Base-by-base conservation (phyloP, 2,329 filamentous ascomycete genomes). In the Aspergillus brunneoviolaceus region DNA sequence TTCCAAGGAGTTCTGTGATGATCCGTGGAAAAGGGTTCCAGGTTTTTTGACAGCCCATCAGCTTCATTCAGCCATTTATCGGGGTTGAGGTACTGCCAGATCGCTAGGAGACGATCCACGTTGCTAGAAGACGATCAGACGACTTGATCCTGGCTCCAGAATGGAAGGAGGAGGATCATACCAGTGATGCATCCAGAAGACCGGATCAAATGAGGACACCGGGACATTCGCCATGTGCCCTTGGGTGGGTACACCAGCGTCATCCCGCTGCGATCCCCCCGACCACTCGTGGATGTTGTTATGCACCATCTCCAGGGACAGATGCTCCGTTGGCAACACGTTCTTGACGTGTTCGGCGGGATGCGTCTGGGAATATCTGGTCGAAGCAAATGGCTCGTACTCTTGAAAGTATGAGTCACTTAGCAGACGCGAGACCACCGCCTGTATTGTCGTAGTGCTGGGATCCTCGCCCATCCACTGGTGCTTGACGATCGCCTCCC, bases 151-250 rank as follows among this genome's bases (percentile, higher is more conserved):
- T 23, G 23, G 23, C 23, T 23, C 3, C 23, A 54, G 48, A 21
- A 42, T 25, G 23, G 14, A 19, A 23, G 23, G 23, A 23, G 23
- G 3, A 23, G 23, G 4, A 23, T 23, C 57, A 21, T 58, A 60
- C 60, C 58, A 60, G 31, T 63, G 58, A 45, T 63, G 58, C 27
- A 63, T 31, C 50, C 54, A 63, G 50, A 63, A 63, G 25, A 63
- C 52, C 2, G 60, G 60, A 23, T 63, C 60, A 56, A 60, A 63
- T 19, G 58, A 42, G 19, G 58, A 58, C 2, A 63, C 58, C 14
- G 54, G 50, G 23, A 58, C 49, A 7, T 55, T 27, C 10, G 54
- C 48, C 60, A 63, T 63, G 16, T 63, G 60, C 11, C 60, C 60
- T 7, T 29, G 39, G 3, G 7, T 47, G 14, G n/a, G n/a, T 16